Percentiles rank a stretch among this genome's conserved stretches.
These are phyloP conservation scores for Coemansia sp. DNA, from an alignment of 192 early-diverging fungal species.

Conservation along the genomic window DNA sequence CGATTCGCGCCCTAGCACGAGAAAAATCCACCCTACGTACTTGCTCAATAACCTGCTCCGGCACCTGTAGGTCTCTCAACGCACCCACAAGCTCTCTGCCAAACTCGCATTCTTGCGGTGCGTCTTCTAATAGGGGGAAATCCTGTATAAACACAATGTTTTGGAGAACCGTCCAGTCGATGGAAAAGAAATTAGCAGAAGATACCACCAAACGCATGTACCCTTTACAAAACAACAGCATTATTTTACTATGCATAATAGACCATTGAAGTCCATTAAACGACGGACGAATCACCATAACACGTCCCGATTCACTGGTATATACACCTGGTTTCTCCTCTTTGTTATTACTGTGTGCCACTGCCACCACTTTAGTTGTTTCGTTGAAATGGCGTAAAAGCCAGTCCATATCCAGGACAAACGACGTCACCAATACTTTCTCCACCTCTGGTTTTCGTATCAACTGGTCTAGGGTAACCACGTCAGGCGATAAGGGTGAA, in stretches of 20 bases:
- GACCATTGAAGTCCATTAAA: constrained; percentile 51
- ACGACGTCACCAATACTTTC: constrained; percentile 62
- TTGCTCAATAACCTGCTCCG: constrained; percentile 46
- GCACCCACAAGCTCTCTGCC: constrained; percentile 47
- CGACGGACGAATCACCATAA: constrained; percentile 55
- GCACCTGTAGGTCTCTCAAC: constrained; percentile 57
- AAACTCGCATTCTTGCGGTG: constrained; percentile 31
- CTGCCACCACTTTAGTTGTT: constrained; percentile 36
- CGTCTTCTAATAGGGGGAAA: constrained; percentile 37
- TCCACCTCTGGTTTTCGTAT: constrained; percentile 26
- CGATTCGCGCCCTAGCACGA: constrained; percentile 57
- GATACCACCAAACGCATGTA: constrained; percentile 63
- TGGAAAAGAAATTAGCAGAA: constrained; percentile 61
- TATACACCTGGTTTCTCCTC: constrained; percentile 20
- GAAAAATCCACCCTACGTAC: constrained; percentile 54
- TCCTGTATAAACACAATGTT: constrained; percentile 73
- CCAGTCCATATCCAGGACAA: constrained; percentile 57
- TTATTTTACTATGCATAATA: constrained; percentile 65
- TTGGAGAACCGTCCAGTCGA: constrained; percentile 62
- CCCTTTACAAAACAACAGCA: constrained; percentile 62
- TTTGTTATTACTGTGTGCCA: constrained; percentile 21
- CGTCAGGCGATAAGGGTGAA: constrained; percentile 1
- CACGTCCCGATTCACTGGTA: constrained; percentile 23
- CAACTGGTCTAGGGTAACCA: constrained; percentile 11
- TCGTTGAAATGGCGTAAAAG: constrained; percentile 45